These are phyloP conservation scores for Cercis canadensis DNA, from an alignment of 306 rosid species.

Conservation along the genomic window DNA sequence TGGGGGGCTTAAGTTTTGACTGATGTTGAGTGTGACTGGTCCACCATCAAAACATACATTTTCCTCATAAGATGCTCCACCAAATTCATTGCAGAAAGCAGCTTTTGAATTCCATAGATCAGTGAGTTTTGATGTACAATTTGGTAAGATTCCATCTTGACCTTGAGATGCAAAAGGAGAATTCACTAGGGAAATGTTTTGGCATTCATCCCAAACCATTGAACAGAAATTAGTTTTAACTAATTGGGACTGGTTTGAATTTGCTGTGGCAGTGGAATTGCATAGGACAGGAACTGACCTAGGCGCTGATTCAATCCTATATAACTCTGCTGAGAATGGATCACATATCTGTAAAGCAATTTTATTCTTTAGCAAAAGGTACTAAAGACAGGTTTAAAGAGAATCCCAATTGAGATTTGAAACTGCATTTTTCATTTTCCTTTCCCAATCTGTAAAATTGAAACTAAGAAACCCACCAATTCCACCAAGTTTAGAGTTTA, in stretches of 20 bases:
- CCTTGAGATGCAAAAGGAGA: no score
- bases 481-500: no score
- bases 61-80: conserved; percentile 39
- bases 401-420: no score
- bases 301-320: conserved; percentile 29
- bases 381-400: no score
- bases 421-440: no score
- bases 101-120: conserved; percentile 36
- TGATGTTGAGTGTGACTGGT: conserved; percentile 32
- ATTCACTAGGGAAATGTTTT: neutral
- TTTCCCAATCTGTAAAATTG: no score
- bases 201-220: conserved; percentile 43
- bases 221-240: conserved; percentile 39
- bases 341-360: no score
- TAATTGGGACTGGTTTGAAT: conserved; percentile 17
- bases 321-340: no score
- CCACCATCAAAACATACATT: conserved; percentile 43
- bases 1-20: conserved; percentile 29
- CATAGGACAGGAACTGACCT: conserved; percentile 46
- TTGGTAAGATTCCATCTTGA: conserved; percentile 1
- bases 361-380: no score
- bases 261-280: conserved; percentile 34
- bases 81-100: conserved; percentile 35
- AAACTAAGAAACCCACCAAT: no score
- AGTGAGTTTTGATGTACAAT: conserved; percentile 36